A percentile compares a stretch with the other conserved stretches of the same genome.
Conservation (phyloP, 352 stramenopile genomes). For the Thraustochytrium sp. region DNA sequence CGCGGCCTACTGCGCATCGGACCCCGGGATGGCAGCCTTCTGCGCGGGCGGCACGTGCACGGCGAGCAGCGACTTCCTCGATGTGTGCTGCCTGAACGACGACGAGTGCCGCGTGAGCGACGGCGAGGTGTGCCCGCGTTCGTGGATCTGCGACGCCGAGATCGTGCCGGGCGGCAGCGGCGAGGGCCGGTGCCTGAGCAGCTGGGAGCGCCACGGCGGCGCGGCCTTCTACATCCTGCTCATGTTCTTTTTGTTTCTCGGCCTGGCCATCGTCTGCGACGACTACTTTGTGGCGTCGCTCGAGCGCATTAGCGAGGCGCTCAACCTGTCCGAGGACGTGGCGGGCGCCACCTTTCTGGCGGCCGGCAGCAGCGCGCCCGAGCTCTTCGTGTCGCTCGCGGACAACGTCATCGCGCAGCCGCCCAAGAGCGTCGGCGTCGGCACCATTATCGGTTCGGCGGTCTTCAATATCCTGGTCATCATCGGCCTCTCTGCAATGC, state of each 20-base stretch:
- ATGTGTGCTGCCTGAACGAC: constrained; percentile 3
- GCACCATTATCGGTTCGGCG: constrained; percentile 61
- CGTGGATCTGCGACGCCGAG: constrained; percentile 10
- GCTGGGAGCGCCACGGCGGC: constrained; percentile 22
- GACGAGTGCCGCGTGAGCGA: constrained; percentile 11
- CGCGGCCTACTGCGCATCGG: not conserved
- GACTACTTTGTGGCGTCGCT: constrained; percentile 52
- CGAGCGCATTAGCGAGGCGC: constrained; percentile 45
- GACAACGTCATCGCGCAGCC: constrained; percentile 44
- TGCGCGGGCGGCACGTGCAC: not conserved
- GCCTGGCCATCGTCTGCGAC: constrained; percentile 50
- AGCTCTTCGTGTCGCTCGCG: constrained; percentile 49
- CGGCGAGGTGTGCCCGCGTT: not conserved
- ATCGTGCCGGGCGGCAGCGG: not conserved
- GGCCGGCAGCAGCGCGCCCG: constrained; percentile 46
- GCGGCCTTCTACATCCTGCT: constrained; percentile 17
- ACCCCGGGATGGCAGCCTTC: not conserved
- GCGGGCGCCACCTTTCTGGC: constrained; percentile 51
- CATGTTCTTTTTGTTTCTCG: constrained; percentile 42
- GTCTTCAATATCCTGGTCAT: constrained; percentile 72
- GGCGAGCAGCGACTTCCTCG: not conserved
- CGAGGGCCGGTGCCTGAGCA: not conserved
- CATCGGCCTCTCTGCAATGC: constrained; percentile 51
- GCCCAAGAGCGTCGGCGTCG: constrained; percentile 55
- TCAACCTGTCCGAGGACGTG: constrained; percentile 52